phyloP scores from a whole-genome alignment of 2,329 filamentous ascomycete species.

The Microdochium paspali region DNA sequence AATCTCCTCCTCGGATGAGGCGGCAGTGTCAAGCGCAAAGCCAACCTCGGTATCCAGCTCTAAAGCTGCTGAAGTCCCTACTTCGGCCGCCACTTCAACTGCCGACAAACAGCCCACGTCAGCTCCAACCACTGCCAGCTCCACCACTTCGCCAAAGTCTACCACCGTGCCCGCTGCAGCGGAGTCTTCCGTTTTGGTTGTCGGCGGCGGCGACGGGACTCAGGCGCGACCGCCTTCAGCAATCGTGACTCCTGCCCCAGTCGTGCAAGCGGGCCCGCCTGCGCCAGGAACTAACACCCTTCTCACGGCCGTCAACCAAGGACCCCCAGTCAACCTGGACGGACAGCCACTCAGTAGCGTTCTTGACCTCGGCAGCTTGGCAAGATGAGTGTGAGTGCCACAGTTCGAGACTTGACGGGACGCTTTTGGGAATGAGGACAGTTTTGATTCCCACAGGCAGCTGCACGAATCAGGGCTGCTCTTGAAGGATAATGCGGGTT shows the following conservation, averaged over 20 bases:
- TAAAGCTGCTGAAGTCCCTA: background rate
- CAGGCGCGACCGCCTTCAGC: background rate
- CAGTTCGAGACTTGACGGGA: no score
- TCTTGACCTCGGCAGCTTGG: background rate
- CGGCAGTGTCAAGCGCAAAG: no score
- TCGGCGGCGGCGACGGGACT: background rate
- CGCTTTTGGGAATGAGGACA: no score
- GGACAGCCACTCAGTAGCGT: background rate
- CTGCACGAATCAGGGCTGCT: no score
- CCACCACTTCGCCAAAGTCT: background rate
- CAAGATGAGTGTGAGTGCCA: background rate
- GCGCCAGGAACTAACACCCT: background rate
- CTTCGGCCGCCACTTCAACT: background rate
- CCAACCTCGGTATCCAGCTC: background rate
- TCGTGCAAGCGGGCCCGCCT: background rate
- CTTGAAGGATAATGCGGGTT: no score
- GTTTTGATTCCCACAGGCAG: no score
- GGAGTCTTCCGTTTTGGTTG: background rate
- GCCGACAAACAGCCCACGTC: background rate
- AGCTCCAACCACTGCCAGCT: background rate
- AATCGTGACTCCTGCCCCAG: background rate
- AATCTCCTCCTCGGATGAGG: background rate
- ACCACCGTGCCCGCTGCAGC: background rate
- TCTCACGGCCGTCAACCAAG: background rate
- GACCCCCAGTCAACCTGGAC: background rate